Percentiles rank a stretch among this genome's conserved stretches.
phyloP scores from a whole-genome alignment of 306 rosid species.

The Astragalus membranaceus region DNA sequence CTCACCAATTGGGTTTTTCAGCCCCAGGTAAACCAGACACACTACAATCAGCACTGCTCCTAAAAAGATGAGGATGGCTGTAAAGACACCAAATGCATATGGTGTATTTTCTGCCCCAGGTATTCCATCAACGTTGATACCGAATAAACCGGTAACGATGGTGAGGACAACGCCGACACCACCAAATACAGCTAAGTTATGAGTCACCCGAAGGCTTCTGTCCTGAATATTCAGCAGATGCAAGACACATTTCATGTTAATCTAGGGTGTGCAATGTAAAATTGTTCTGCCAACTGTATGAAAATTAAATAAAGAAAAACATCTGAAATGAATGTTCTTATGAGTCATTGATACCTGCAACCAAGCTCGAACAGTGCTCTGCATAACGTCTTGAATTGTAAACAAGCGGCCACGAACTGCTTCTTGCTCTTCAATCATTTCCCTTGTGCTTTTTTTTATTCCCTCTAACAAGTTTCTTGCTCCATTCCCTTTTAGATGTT shows the following conservation, averaged over 20 bases:
- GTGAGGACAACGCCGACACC: constrained; percentile 83
- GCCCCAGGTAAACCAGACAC: constrained; percentile 67
- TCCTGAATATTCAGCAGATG: constrained; percentile 47
- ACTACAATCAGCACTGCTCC: constrained; percentile 51
- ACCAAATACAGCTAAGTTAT: constrained; percentile 75
- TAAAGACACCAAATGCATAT: constrained; percentile 73
- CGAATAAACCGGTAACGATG: constrained; percentile 77
- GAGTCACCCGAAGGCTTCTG: constrained; percentile 82
- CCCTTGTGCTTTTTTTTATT: constrained; percentile 58
- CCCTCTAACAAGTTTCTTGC: constrained; percentile 56
- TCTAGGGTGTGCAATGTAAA: not conserved
- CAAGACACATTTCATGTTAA: constrained; percentile 13
- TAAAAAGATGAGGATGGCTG: constrained; percentile 49
- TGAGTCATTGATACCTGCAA: constrained; percentile 53
- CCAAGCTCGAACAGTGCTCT: constrained; percentile 94
- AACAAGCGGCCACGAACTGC: constrained; percentile 92
- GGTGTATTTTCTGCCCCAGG: constrained; percentile 65
- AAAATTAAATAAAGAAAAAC: not conserved
- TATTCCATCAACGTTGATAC: constrained; percentile 92
- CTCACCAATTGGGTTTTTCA: constrained; percentile 50
- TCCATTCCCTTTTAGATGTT: constrained; percentile 64
- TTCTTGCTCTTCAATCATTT: constrained; percentile 98
- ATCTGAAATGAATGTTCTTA: constrained; percentile 1
- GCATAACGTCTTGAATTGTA: constrained; percentile 96
- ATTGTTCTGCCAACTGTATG: not conserved